Evolutionary conservation across 225 moss, liverwort and hornwort species (phyloP), one percentile per base, ranked within the genome.

Genomic region (Sphagnum tenellum): DNA sequence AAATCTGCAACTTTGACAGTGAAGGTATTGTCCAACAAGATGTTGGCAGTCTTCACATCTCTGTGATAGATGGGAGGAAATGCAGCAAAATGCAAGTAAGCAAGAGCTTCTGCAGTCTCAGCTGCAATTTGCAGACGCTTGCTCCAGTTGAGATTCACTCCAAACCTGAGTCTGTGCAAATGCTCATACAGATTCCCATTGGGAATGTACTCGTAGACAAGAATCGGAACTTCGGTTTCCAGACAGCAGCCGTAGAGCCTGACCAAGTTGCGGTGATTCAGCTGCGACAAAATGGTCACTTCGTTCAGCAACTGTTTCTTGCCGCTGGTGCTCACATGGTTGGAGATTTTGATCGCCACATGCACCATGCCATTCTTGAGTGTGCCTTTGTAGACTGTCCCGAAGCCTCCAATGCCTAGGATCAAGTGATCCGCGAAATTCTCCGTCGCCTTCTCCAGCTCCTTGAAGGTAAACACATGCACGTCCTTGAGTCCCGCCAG

Each of bases 271-370:
- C 76, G 84, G 60, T 96, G 95, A 74, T 67, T 76, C 9, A 88
- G 86, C 44, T 92, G 86, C 3, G 92, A 89, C 45, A 96, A 76
- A 51, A 92, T 83, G 64, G 89, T 84, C 63, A 92, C 86, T 61
- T 92, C 92, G 56, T 92, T 89, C 48, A 92, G 77, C 44, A 96
- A 88, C 75, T 89, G 86, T 50, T 69, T 73, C 79, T 96, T 92
- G 61, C 89, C 95, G 5, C 82, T 82, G 45, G 88, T 92, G 59
- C 84, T 84, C 65, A 70, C 83, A 64, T 89, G 79, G 69, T 96
- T 96, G 48, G 89, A 96, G 61, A 89, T 76, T 76, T 95, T 92
- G 63, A 92, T 84, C 3, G 92, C 95, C 0, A 95, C 86, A n/a
- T 83, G 83, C 3, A 82, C 70, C 65, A 85, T 78, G 3, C 94